Evolutionary conservation across 306 rosid genomes (phyloP).

Genomic region (Pyrus communis): DNA sequence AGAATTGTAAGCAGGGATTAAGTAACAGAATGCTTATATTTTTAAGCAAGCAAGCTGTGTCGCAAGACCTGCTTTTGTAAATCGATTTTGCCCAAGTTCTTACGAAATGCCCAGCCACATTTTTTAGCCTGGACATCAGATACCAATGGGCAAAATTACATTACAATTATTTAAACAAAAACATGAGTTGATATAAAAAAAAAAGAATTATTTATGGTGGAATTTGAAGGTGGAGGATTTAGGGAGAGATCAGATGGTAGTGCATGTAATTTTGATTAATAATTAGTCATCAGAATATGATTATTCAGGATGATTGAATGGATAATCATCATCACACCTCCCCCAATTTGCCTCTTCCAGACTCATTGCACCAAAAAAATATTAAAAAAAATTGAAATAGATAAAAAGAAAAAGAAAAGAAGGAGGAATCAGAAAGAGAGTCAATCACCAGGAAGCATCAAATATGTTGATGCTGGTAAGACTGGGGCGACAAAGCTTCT

Average conservation of each 20-base stretch:
- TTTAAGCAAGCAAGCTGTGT: background rate
- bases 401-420: background rate
- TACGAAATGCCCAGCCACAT: slow-evolving; percentile 4
- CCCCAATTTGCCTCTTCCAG: background rate
- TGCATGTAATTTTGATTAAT: slow-evolving; percentile 13
- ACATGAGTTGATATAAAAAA: background rate
- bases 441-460: slow-evolving; percentile 13
- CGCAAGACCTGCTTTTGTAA: slow-evolving; percentile 9
- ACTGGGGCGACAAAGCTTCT: slow-evolving; percentile 13
- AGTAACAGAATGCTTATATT: background rate
- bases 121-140: slow-evolving; percentile 4
- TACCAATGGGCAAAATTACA: background rate
- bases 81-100: background rate
- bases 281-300: background rate
- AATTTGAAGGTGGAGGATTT: background rate
- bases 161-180: background rate
- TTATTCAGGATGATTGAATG: slow-evolving; percentile 9
- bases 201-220: background rate
- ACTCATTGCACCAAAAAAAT: background rate
- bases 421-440: slow-evolving; percentile 14
- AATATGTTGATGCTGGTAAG: background rate
- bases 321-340: slow-evolving; percentile 10
- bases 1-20: slow-evolving; percentile 2
- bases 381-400: background rate
- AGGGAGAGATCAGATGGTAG: slow-evolving; percentile 12